Evolutionary conservation across 768 basidiomycete genomes (phyloP).

Genomic region (Termitomyces sp.): DNA sequence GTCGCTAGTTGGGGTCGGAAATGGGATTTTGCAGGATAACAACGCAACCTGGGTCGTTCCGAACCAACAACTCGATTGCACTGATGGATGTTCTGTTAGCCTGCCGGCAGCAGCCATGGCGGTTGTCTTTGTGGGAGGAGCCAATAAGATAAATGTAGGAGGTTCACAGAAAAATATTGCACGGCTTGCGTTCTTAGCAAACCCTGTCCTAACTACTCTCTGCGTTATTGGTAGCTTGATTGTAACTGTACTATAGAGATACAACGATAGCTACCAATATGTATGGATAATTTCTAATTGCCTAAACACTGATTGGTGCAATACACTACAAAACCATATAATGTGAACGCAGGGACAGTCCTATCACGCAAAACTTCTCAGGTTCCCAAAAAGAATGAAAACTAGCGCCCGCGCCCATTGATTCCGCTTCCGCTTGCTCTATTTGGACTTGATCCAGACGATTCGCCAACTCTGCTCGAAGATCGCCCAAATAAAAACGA

Average conservation of each 20-base stretch:
- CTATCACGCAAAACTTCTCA: neutral
- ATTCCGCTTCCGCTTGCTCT: conserved; percentile 7
- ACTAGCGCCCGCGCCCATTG: conserved; percentile 6
- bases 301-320: neutral
- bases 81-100: conserved; percentile 37
- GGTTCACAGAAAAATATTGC: neutral
- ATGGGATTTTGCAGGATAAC: conserved; percentile 28
- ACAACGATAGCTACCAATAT: neutral
- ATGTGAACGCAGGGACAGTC: neutral
- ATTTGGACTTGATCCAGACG: conserved; percentile 8
- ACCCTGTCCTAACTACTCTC: neutral
- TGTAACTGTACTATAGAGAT: neutral
- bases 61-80: conserved; percentile 33
- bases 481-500: conserved; percentile 60
- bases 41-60: conserved; percentile 28
- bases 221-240: neutral
- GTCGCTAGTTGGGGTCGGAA: conserved; percentile 35
- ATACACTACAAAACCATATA: neutral
- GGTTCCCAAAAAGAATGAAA: neutral
- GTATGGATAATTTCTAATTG: neutral
- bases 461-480: conserved; percentile 17
- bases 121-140: conserved; percentile 31
- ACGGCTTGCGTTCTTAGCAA: neutral
- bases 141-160: neutral
- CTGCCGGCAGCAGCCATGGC: conserved; percentile 46